Evolutionary conservation across 2,329 filamentous ascomycete species (phyloP).

Genomic region (Ambrosiella cleistominuta): DNA sequence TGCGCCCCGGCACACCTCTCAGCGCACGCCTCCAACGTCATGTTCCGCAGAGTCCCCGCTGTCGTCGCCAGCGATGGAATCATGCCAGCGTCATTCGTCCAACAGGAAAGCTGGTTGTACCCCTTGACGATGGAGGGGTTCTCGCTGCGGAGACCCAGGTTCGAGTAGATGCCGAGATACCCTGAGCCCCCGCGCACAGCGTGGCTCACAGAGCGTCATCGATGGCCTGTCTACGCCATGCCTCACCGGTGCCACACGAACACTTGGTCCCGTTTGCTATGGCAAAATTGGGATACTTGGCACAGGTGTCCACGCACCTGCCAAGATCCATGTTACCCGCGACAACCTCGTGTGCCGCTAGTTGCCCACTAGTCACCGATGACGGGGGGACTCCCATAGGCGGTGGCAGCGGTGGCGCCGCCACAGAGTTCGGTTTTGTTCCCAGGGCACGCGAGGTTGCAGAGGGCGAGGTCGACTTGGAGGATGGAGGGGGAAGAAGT

Average conservation of each 20-base stretch:
- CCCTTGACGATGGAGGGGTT: constrained; percentile 4
- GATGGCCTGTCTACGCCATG: constrained; percentile 4
- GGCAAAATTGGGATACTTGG: constrained; percentile 6
- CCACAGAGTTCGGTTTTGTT: constrained; percentile 5
- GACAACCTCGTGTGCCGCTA: neutral
- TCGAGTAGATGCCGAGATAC: constrained; percentile 7
- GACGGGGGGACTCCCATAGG: constrained; percentile 8
- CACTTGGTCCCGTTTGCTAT: constrained; percentile 2
- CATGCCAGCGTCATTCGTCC: neutral
- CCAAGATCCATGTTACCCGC: constrained; percentile 4
- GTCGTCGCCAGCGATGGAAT: neutral
- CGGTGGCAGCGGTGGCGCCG: neutral
- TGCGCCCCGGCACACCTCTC: neutral
- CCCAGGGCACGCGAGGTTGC: constrained; percentile 2
- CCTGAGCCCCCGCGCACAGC: constrained; percentile 6
- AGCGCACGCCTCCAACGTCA: constrained; percentile 5
- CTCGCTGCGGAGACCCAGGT: neutral
- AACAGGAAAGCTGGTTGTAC: constrained; percentile 10
- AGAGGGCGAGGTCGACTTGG: neutral
- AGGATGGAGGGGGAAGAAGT: neutral
- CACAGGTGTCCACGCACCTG: constrained; percentile 1
- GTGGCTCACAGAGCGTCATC: constrained; percentile 5
- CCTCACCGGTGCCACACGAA: constrained; percentile 1
- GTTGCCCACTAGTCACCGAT: neutral
- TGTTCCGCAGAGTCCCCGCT: neutral